Evolutionary conservation across 495 filamentous ascomycete genomes (phyloP), one percentile per base, ranked within the genome.

Genomic region (Penicillium tannophilum): DNA sequence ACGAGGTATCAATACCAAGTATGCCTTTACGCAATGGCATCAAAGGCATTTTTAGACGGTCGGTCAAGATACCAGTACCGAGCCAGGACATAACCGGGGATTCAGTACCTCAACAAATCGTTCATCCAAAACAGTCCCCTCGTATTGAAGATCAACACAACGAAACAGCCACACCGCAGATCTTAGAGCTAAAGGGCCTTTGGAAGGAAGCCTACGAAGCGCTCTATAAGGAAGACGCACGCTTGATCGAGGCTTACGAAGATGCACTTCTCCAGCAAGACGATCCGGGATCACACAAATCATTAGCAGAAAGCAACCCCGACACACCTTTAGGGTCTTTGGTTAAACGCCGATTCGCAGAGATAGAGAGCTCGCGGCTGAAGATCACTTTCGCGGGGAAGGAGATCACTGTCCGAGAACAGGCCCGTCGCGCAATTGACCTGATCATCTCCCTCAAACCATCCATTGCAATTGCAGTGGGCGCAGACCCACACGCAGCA

Each of bases 271-370:
- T 44, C 9, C 42, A 44, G 23, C 17, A 44, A 44, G 42, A 17
- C 42, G 17, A 44, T 9, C 3, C 1, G 8, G 42, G 7, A 11
- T 10, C 42, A 19, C 12, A 23, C 0, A 23, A 20, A 19, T 24
- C 10, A 49, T 28, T 12, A 11, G 6, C 16, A 24, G 28, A 17
- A 6, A 28, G 9, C 28, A 28, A 52, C 3, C 4, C n/a, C 7
- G 14, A 20, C n/a, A 7, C 26, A 20, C 17, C 2, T 10, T 28
- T 52, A 12, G 36, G 45, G 55, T 35, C 50, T 44, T 52, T 59
- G n/a, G 26, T 36, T 19, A 10, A 50, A 20, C 31, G 23, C 41
- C 16, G 16, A 8, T 30, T 48, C 2, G 28, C 10, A 35, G 49
- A 52, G n/a, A 52, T 52, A 8, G 7, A 52, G n/a, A 20, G 30